These are phyloP conservation scores for Ligustrum vulgare DNA, from an alignment of 257 asterid species.

Conservation along the genomic window DNA sequence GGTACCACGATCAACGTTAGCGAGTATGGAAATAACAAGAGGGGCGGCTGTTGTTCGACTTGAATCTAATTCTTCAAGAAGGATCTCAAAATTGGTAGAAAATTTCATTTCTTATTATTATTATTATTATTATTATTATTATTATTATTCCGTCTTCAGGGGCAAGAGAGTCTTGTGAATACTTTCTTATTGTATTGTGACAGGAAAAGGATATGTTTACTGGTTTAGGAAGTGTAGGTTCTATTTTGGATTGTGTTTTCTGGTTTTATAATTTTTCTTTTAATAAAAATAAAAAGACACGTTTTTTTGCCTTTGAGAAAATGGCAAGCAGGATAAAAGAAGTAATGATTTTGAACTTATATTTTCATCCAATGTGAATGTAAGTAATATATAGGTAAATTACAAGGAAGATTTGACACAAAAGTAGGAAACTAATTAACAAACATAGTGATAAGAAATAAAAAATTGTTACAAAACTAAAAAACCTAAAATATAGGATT, in stretches of 20 bases:
- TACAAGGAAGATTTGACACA: no score
- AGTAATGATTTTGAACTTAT: no score
- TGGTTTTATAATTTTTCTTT: not conserved
- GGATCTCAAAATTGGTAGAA: not conserved
- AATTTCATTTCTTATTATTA: not conserved
- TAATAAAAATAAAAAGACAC: not conserved
- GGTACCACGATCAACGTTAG: conserved; percentile 10
- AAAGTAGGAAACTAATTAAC: no score
- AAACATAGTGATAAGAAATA: no score
- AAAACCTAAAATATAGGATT: no score
- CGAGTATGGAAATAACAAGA: not conserved
- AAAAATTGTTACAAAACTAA: no score
- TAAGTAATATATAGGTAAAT: no score
- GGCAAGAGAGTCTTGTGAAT: not conserved
- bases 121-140: no score
- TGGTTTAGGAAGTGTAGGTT: not conserved
- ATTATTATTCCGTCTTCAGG: not conserved
- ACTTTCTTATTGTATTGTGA: not conserved
- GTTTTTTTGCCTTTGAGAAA: no score
- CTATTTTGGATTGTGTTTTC: not conserved
- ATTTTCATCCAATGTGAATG: no score
- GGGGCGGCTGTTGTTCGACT: conserved; percentile 8
- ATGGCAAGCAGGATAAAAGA: no score
- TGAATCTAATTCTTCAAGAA: not conserved
- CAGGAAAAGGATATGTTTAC: not conserved